Conservation (phyloP, 1,284 basidiomycete genomes). For the Gymnopus androsaceus region DNA sequence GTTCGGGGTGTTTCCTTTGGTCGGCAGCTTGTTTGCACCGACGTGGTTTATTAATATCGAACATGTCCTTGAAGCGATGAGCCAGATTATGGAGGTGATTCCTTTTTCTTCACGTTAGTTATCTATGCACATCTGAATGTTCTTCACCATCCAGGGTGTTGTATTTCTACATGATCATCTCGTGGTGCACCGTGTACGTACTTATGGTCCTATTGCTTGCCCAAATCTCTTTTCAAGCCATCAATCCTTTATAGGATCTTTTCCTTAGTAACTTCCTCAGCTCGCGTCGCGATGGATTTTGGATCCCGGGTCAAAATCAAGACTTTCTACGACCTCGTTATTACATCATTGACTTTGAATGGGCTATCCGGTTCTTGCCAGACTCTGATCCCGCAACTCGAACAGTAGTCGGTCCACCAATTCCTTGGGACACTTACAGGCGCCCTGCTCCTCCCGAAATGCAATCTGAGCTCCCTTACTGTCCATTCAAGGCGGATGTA, state of each 20-base stretch:
- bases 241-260: slow-evolving; percentile 3
- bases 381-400: neutral
- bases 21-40: neutral
- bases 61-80: slow-evolving; percentile 3
- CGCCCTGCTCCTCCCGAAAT: slow-evolving; percentile 7
- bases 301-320: neutral
- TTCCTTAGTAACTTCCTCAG: slow-evolving; percentile 6
- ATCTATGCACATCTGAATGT: neutral
- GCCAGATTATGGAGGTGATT: slow-evolving; percentile 8
- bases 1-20: slow-evolving; percentile 11
- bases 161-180: slow-evolving; percentile 10
- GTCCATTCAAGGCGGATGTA: slow-evolving; percentile 16
- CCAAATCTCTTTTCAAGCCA: neutral
- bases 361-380: slow-evolving; percentile 3
- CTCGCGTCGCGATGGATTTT: neutral
- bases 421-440: slow-evolving; percentile 1
- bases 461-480: slow-evolving; percentile 1
- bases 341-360: slow-evolving; percentile 14
- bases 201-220: neutral
- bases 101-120: neutral
- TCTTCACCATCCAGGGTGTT: neutral
- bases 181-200: slow-evolving; percentile 11
- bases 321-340: neutral
- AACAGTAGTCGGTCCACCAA: slow-evolving; percentile 9
- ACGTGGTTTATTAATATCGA: neutral